Evolutionary conservation across 805 yeast species (phyloP).

Genomic region (Metschnikowia drakensbergensis): DNA sequence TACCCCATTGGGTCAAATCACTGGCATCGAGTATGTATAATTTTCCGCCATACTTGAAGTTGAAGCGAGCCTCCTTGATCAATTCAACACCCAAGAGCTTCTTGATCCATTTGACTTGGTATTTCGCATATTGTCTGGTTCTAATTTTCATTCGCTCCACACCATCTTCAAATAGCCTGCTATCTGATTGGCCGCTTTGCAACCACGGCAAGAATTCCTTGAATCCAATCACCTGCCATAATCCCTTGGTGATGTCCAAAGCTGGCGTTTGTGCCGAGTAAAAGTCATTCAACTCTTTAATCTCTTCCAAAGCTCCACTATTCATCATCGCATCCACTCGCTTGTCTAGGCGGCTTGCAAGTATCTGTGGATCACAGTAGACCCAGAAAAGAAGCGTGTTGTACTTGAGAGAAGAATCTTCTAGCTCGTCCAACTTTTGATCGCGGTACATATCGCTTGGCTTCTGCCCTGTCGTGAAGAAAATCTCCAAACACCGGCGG

Average conservation of each 20-base stretch:
- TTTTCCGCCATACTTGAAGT: constrained; percentile 56
- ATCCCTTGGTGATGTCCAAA: constrained; percentile 65
- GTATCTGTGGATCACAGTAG: constrained; percentile 55
- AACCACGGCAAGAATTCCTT: constrained; percentile 82
- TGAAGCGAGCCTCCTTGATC: constrained; percentile 41
- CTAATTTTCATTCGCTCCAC: constrained; percentile 74
- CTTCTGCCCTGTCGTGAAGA: constrained; percentile 55
- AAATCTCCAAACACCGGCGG: constrained; percentile 77
- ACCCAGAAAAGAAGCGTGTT: constrained; percentile 79
- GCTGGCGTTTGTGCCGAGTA: constrained; percentile 31
- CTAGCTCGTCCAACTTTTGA: constrained; percentile 47
- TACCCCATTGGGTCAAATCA: constrained; percentile 59
- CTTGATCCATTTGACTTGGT: constrained; percentile 87
- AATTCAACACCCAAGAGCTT: constrained; percentile 64
- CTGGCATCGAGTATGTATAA: constrained; percentile 74
- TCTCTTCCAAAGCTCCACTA: constrained; percentile 67
- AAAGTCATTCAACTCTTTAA: constrained; percentile 51
- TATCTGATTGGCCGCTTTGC: constrained; percentile 14
- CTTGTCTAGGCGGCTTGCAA: constrained; percentile 62
- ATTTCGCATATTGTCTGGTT: constrained; percentile 83
- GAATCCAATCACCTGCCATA: constrained; percentile 94
- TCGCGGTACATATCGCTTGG: constrained; percentile 68
- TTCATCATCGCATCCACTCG: constrained; percentile 83
- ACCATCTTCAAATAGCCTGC: constrained; percentile 39
- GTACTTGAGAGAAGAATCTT: constrained; percentile 50